Conservation (phyloP, 352 stramenopile species). For the Phytophthora syringae region DNA sequence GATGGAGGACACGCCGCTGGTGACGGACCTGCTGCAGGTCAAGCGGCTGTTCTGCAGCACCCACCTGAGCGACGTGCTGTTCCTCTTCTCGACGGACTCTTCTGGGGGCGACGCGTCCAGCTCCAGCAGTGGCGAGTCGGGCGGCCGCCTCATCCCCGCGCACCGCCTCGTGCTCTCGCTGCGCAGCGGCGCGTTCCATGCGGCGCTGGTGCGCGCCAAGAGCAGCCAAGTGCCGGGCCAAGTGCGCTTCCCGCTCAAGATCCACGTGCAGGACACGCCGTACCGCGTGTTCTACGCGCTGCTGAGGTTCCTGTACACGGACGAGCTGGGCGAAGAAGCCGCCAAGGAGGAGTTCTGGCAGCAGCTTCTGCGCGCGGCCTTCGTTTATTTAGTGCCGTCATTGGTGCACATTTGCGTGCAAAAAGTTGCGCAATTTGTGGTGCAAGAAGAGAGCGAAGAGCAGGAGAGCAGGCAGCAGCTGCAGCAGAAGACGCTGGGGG, state of each 20-base stretch:
- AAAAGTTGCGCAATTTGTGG: constrained; percentile 41
- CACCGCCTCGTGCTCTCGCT: constrained; percentile 80
- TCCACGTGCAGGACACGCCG: constrained; percentile 83
- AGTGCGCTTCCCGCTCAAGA: constrained; percentile 83
- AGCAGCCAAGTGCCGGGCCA: constrained; percentile 71
- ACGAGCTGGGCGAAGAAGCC: constrained; percentile 42
- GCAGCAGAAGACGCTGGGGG: constrained; percentile 41
- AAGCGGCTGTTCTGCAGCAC: constrained; percentile 69
- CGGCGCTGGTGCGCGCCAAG: constrained; percentile 67
- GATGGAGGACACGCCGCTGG: constrained; percentile 36
- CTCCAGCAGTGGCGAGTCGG: not conserved
- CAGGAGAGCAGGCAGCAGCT: constrained; percentile 18
- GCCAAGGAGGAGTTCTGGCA: constrained; percentile 62
- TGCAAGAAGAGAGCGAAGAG: constrained; percentile 25
- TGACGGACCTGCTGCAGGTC: constrained; percentile 62
- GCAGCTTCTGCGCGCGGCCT: constrained; percentile 70
- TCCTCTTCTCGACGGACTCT: constrained; percentile 71
- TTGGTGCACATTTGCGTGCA: constrained; percentile 70
- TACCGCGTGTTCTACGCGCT: constrained; percentile 75
- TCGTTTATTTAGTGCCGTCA: constrained; percentile 74
- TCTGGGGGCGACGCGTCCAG: not conserved
- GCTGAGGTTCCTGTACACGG: constrained; percentile 82
- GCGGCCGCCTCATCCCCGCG: constrained; percentile 66
- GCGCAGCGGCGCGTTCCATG: constrained; percentile 74
- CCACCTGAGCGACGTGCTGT: constrained; percentile 82